phyloP scores from a whole-genome alignment of 331 rosid genomes.

The Acacia concinna region DNA sequence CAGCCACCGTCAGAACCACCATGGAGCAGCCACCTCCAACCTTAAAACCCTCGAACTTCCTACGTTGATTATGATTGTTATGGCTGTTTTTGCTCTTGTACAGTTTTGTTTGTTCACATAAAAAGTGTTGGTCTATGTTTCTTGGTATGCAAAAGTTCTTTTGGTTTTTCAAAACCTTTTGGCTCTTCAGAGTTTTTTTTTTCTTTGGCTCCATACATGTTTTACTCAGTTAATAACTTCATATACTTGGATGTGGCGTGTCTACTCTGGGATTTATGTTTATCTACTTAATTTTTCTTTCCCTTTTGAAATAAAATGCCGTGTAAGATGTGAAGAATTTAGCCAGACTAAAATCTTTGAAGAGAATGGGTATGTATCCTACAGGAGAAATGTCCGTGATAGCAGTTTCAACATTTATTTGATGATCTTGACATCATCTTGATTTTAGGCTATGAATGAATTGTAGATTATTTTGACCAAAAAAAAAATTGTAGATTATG shows the following conservation, averaged over 20 bases:
- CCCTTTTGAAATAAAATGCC: neutral
- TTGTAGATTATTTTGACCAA: no score
- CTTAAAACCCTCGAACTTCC: slow-evolving; percentile 30
- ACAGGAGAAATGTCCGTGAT: no score
- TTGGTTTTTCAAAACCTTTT: neutral
- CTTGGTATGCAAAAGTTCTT: slow-evolving; percentile 1
- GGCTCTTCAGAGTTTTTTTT: neutral
- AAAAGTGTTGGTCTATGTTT: slow-evolving; percentile 2
- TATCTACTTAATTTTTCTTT: neutral
- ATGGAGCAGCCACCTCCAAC: slow-evolving; percentile 37
- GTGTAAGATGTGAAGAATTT: neutral
- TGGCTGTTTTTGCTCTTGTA: slow-evolving; percentile 33
- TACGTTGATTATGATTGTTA: slow-evolving; percentile 33
- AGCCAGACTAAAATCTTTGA: neutral
- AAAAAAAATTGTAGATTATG: neutral
- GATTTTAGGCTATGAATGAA: no score
- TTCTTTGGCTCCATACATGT: neutral
- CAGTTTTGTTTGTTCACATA: slow-evolving; percentile 26
- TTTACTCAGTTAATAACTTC: slow-evolving; percentile 2
- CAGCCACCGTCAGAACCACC: slow-evolving; percentile 32
- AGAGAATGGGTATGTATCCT: neutral
- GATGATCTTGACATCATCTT: no score
- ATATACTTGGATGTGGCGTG: neutral
- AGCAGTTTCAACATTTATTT: no score
- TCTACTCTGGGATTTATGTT: slow-evolving; percentile 10